Conservation (phyloP, 202 grass and related monocot species). For the Zoysia matrella region DNA sequence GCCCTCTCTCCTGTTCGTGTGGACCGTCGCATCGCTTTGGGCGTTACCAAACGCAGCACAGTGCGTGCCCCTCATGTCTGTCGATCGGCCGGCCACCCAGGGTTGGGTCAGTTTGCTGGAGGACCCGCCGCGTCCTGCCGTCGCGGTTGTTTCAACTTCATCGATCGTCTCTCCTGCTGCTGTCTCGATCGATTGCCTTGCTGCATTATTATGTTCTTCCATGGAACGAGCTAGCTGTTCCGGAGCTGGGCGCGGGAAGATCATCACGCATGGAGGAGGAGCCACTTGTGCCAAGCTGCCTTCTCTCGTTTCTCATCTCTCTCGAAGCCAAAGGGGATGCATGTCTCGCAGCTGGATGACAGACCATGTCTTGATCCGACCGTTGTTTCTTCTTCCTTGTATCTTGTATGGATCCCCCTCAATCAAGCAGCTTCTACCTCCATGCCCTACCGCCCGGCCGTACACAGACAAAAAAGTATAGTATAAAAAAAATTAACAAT, state of each 20-base stretch:
- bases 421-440: not conserved
- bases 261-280: not conserved
- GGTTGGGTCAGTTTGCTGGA: slow-evolving; percentile 6
- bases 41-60: slow-evolving; percentile 54
- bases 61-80: slow-evolving; percentile 28
- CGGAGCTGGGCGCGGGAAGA: not conserved
- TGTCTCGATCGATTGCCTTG: not conserved
- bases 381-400: slow-evolving; percentile 17
- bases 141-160: not conserved
- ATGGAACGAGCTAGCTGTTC: too few species aligned
- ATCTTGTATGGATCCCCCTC: not conserved
- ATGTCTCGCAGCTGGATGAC: slow-evolving; percentile 12
- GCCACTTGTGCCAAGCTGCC: not conserved
- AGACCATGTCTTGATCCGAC: slow-evolving; percentile 8
- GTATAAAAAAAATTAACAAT: too few species aligned
- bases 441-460: not conserved
- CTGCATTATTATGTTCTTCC: not conserved
- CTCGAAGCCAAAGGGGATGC: slow-evolving; percentile 8
- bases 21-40: slow-evolving; percentile 61
- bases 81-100: slow-evolving; percentile 1
- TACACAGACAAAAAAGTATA: not conserved
- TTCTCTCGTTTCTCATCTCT: slow-evolving; percentile 6
- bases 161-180: not conserved
- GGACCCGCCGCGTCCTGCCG: slow-evolving; percentile 7
- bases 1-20: not conserved